Conservation (phyloP, 805 yeast genomes). For the Nakazawaea pomicola region DNA sequence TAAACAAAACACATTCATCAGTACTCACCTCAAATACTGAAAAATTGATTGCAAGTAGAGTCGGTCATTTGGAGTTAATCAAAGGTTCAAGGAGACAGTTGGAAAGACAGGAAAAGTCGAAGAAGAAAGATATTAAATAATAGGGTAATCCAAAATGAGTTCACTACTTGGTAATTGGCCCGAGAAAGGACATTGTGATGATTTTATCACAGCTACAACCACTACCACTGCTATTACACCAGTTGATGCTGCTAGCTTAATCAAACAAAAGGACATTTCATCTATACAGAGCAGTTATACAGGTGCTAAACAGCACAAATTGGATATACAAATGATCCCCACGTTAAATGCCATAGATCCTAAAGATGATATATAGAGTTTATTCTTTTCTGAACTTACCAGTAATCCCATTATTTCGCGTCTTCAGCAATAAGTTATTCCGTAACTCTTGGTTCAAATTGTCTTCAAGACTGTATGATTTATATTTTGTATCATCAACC, state of each 20-base stretch:
- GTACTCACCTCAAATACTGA: conserved; percentile 65
- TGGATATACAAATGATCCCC: conserved; percentile 17
- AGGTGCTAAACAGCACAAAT: conserved; percentile 16
- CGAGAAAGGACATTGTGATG: too few relatives aligned
- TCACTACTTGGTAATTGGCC: conserved; percentile 9
- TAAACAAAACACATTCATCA: conserved; percentile 52
- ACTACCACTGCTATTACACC: too few relatives aligned
- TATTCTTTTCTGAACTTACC: conserved; percentile 11
- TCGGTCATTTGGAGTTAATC: conserved; percentile 88
- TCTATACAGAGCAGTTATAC: too few relatives aligned
- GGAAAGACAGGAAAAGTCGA: conserved; percentile 39
- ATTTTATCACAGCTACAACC: too few relatives aligned
- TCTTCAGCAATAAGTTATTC: conserved; percentile 19
- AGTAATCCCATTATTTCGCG: conserved; percentile 6
- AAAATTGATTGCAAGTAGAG: conserved; percentile 79
- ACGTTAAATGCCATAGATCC: conserved; percentile 16
- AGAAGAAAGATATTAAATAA: conserved; percentile 47
- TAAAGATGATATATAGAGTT: conserved; percentile 2
- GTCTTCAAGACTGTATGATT: conserved; percentile 19
- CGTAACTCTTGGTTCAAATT: conserved; percentile 22
- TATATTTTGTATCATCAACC: conserved; percentile 9
- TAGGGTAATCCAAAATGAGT: too few relatives aligned
- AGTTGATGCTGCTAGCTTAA: too few relatives aligned
- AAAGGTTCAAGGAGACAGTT: conserved; percentile 86
- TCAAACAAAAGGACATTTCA: too few relatives aligned